Percentiles rank a stretch among this genome's conserved stretches.
Conservation (phyloP, 2,329 filamentous ascomycete genomes). For the Tetracladium maxilliforme region DNA sequence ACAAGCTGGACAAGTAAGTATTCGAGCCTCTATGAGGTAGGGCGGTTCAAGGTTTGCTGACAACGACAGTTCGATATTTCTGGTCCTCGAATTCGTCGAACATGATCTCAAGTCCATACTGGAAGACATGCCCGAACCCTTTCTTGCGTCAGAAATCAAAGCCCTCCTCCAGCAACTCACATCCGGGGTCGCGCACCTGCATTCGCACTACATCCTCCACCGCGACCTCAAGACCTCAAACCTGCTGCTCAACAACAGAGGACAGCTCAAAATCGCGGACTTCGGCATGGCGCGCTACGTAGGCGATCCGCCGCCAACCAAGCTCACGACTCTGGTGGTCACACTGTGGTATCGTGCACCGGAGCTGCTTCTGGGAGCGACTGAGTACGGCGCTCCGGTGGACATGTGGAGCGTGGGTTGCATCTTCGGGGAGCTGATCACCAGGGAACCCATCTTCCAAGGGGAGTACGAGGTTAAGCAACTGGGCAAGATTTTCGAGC, state of each 20-base stretch:
- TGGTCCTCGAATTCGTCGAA: constrained; percentile 95
- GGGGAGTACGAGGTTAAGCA: constrained; percentile 90
- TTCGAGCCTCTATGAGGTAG: background rate
- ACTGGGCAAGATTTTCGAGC: constrained; percentile 72
- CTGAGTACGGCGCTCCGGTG: constrained; percentile 59
- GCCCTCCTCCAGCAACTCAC: constrained; percentile 74
- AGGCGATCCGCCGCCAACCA: constrained; percentile 56
- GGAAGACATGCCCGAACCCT: constrained; percentile 88
- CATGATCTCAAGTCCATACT: constrained; percentile 91
- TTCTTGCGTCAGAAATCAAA: constrained; percentile 85
- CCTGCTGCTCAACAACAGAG: constrained; percentile 87
- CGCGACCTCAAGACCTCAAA: constrained; percentile 91
- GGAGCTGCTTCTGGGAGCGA: constrained; percentile 72
- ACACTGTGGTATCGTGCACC: constrained; percentile 95
- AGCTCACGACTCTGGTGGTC: constrained; percentile 83
- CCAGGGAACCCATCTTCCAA: constrained; percentile 68
- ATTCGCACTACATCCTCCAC: constrained; percentile 81
- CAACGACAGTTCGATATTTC: constrained; percentile 51
- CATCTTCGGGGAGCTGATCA: constrained; percentile 84
- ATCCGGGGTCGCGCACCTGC: constrained; percentile 70
- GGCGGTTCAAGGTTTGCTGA: constrained; percentile 13
- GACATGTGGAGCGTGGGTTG: constrained; percentile 97
- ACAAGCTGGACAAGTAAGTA: constrained; percentile 35
- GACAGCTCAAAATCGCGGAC: constrained; percentile 88
- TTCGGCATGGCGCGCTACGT: constrained; percentile 96